Evolutionary conservation across 495 filamentous ascomycete genomes (phyloP).

Genomic region (Tetracladium setigerum): DNA sequence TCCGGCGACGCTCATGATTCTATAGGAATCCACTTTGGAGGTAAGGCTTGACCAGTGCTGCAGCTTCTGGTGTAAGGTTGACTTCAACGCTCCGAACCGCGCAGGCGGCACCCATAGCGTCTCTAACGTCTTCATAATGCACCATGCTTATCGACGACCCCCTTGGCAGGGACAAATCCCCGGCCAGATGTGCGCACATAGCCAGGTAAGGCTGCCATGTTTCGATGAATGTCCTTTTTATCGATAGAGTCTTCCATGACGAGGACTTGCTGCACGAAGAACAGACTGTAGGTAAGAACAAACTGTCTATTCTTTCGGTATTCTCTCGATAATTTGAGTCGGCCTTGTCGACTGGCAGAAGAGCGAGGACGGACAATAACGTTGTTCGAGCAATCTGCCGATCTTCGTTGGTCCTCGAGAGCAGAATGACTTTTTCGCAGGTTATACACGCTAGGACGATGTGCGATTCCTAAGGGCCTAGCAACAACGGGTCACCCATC

Average conservation of each 20-base stretch:
- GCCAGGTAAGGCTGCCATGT: slow-evolving; percentile 1
- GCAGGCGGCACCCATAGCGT: not conserved
- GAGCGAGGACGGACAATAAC: not conserved
- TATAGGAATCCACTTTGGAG: slow-evolving; percentile 1
- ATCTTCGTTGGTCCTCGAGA: not conserved
- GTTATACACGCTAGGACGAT: slow-evolving; percentile 5
- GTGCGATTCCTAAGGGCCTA: not conserved
- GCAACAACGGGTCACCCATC: too few relatives aligned
- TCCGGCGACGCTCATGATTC: too few relatives aligned
- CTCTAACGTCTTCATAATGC: slow-evolving; percentile 1
- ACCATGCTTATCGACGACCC: not conserved
- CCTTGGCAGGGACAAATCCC: not conserved
- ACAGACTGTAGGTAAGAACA: not conserved
- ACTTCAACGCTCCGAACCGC: slow-evolving; percentile 2
- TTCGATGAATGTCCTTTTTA: not conserved
- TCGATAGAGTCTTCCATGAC: not conserved
- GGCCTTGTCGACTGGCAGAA: too few relatives aligned
- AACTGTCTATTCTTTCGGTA: not conserved
- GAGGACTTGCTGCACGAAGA: not conserved
- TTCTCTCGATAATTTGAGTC: too few relatives aligned
- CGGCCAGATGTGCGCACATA: slow-evolving; percentile 1
- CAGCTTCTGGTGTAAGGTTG: not conserved
- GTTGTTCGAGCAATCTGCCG: not conserved
- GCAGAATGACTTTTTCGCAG: slow-evolving; percentile 3
- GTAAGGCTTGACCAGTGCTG: not conserved